These are phyloP conservation scores for Dendrothele bispora DNA, from an alignment of 768 basidiomycete species.

Conservation along the genomic window DNA sequence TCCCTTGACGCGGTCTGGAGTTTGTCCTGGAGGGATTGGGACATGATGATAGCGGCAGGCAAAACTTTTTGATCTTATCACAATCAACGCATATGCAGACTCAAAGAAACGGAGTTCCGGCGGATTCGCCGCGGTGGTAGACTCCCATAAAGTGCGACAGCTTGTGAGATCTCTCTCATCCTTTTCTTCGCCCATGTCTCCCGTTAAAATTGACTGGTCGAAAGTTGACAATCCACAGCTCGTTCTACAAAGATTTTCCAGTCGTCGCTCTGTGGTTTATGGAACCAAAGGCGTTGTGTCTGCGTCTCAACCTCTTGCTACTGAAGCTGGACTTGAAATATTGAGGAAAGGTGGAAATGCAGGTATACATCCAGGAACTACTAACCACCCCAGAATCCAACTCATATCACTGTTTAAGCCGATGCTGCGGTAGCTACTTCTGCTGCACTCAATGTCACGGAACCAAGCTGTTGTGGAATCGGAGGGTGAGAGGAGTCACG, in stretches of 20 bases:
- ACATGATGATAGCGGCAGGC: constrained; percentile 36
- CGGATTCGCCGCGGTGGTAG: too few species aligned
- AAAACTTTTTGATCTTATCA: too few species aligned
- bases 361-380: constrained; percentile 42
- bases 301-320: constrained; percentile 88
- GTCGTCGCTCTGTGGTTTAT: constrained; percentile 85
- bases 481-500: constrained; percentile 73
- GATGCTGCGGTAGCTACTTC: constrained; percentile 95
- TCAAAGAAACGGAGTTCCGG: too few species aligned
- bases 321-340: constrained; percentile 90
- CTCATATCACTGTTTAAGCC: constrained; percentile 40
- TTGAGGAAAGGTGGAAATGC: constrained; percentile 94
- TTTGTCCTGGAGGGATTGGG: constrained; percentile 46
- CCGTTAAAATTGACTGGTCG: constrained; percentile 44
- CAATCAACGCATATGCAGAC: too few species aligned
- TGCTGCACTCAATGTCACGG: constrained; percentile 89
- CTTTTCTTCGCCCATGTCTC: constrained; percentile 30
- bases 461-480: constrained; percentile 88
- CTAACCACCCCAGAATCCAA: background rate
- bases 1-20: constrained; percentile 71
- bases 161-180: constrained; percentile 8
- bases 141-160: too few species aligned
- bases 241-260: constrained; percentile 70
- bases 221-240: constrained; percentile 70
- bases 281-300: constrained; percentile 87